A percentile compares a stretch with the other conserved stretches of the same genome.
Conservation (phyloP, 1,139 yeast genomes). For the Barnettozyma hawaiiensis region DNA sequence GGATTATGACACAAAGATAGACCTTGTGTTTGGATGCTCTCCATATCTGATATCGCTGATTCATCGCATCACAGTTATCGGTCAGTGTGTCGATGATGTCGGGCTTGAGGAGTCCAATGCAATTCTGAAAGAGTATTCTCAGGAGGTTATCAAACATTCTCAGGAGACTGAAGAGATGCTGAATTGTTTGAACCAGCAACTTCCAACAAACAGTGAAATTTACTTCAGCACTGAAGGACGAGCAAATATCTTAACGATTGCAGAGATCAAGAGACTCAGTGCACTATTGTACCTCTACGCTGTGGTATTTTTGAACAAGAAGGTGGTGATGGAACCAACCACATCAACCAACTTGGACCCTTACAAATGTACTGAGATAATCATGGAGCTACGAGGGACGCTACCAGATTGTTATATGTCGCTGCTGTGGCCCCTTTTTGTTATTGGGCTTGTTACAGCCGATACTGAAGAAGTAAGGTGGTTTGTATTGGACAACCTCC, state of each 20-base stretch:
- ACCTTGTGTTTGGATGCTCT: conserved; percentile 35
- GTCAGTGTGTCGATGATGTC: conserved; percentile 32
- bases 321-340: background rate
- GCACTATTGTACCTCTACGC: conserved; percentile 33
- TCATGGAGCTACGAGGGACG: conserved; percentile 22
- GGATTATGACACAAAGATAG: conserved; percentile 33
- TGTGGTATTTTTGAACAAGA: conserved; percentile 26
- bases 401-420: conserved; percentile 33
- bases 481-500: conserved; percentile 32
- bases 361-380: conserved; percentile 19
- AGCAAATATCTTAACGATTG: conserved; percentile 25
- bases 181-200: conserved; percentile 24
- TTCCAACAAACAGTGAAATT: conserved; percentile 20
- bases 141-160: conserved; percentile 23
- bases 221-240: conserved; percentile 16
- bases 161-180: conserved; percentile 24
- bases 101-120: conserved; percentile 25
- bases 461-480: conserved; percentile 32
- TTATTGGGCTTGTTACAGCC: conserved; percentile 32
- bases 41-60: conserved; percentile 34
- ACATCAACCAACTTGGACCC: conserved; percentile 10
- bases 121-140: conserved; percentile 17
- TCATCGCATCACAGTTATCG: conserved; percentile 33
- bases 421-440: conserved; percentile 35
- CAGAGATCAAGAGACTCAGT: conserved; percentile 34